phyloP scores from a whole-genome alignment of 306 rosid species.

The Argentina anserina region DNA sequence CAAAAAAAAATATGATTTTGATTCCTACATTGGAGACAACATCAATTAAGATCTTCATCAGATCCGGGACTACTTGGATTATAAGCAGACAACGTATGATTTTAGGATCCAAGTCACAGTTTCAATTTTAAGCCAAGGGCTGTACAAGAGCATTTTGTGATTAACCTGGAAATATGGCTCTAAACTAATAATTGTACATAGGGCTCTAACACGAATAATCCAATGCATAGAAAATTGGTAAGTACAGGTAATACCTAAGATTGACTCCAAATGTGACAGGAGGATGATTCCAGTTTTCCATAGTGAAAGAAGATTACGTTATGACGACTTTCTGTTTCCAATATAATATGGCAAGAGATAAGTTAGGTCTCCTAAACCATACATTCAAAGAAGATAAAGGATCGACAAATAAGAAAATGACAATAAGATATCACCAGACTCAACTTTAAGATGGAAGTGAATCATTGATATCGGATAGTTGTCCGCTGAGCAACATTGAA shows the following conservation, averaged over 20 bases:
- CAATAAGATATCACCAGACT: background rate
- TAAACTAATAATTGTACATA: background rate
- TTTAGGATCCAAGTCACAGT: background rate
- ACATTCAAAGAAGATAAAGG: background rate
- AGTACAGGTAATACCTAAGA: conserved; percentile 5
- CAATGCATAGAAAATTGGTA: conserved; percentile 20
- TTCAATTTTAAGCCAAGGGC: no score
- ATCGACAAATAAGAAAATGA: background rate
- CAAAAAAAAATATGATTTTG: conserved; percentile 1
- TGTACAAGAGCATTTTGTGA: no score
- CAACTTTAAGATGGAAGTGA: background rate
- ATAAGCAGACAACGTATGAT: background rate
- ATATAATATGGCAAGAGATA: background rate
- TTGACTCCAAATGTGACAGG: background rate
- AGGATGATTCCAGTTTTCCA: conserved; percentile 7
- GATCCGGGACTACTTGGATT: conserved; percentile 8
- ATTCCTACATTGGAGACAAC: conserved; percentile 17
- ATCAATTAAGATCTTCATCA: background rate
- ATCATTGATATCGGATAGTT: background rate
- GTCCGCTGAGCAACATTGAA: conserved; percentile 4
- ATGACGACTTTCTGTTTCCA: background rate
- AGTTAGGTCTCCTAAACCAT: background rate
- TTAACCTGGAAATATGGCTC: no score
- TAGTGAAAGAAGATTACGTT: background rate
- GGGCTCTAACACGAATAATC: background rate